Conservation (phyloP, 1,284 basidiomycete species). For the Pseudozyma sp. region DNA sequence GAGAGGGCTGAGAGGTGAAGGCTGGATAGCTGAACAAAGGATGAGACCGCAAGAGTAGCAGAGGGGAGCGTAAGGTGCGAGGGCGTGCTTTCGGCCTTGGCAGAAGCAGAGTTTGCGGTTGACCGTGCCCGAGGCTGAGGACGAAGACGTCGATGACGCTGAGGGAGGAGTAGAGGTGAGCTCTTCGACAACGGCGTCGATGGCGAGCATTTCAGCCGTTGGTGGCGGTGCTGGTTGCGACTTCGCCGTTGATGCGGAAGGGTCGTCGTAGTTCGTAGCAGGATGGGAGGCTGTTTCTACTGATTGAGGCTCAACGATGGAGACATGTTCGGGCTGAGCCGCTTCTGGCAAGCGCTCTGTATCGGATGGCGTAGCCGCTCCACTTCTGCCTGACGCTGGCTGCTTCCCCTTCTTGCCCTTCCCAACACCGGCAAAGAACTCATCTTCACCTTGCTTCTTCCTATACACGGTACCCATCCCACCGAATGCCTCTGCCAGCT, state of each 20-base stretch:
- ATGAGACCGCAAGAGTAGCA: slow-evolving; percentile 48
- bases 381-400: not conserved
- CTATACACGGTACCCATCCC: slow-evolving; percentile 44
- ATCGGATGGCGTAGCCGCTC: not conserved
- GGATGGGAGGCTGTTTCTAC: not conserved
- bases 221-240: slow-evolving; percentile 31
- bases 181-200: slow-evolving; percentile 46
- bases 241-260: slow-evolving; percentile 5
- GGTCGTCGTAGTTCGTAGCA: not conserved
- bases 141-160: not conserved
- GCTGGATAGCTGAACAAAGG: slow-evolving; percentile 38
- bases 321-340: not conserved
- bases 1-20: slow-evolving; percentile 33
- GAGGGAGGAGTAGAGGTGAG: slow-evolving; percentile 21
- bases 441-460: slow-evolving; percentile 41
- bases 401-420: slow-evolving; percentile 35
- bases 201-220: slow-evolving; percentile 45
- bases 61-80: slow-evolving; percentile 42
- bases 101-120: slow-evolving; percentile 45
- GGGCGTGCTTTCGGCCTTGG: slow-evolving; percentile 37
- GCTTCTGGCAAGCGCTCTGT: not conserved
- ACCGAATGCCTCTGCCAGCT: slow-evolving; percentile 40
- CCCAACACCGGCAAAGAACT: slow-evolving; percentile 32
- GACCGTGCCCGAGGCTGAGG: not conserved
- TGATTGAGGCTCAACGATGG: not conserved